These are phyloP conservation scores for Talaromyces sp. DNA, from an alignment of 2,329 filamentous ascomycete genomes.

Conservation along the genomic window DNA sequence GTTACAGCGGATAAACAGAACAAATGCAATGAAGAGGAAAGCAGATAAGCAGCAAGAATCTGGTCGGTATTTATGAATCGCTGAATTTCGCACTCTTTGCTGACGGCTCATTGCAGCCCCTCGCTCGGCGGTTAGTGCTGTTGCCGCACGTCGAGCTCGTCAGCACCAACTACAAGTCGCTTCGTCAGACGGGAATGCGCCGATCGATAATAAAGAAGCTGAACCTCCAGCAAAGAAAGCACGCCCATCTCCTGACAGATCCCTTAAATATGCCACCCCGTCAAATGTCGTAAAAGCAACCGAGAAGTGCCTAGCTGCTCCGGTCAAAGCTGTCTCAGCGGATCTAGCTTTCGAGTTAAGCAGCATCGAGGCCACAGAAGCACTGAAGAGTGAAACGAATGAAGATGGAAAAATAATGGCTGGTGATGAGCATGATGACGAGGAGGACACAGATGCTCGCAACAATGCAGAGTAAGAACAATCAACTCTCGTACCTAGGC, in stretches of 20 bases:
- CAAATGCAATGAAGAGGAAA: slow-evolving; percentile 34
- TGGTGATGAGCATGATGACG: neutral
- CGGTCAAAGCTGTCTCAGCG: neutral
- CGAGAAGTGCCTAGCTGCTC: slow-evolving; percentile 16
- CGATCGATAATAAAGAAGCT: slow-evolving; percentile 21
- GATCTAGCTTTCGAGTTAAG: slow-evolving; percentile 7
- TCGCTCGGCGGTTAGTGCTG: slow-evolving; percentile 33
- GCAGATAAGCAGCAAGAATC: slow-evolving; percentile 36
- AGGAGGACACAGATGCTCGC: neutral
- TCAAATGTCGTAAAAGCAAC: slow-evolving; percentile 23
- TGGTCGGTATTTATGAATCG: slow-evolving; percentile 26
- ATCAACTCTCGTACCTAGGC: neutral
- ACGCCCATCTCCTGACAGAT: slow-evolving; percentile 29
- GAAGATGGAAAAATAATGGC: neutral
- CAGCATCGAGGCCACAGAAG: slow-evolving; percentile 10
- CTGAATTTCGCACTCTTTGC: neutral
- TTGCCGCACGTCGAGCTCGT: slow-evolving; percentile 43
- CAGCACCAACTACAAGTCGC: slow-evolving; percentile 26
- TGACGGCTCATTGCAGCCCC: slow-evolving; percentile 8
- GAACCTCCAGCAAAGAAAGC: slow-evolving; percentile 38
- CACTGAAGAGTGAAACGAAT: neutral
- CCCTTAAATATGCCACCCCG: slow-evolving; percentile 19
- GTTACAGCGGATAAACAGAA: slow-evolving; percentile 1
- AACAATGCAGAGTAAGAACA: slow-evolving; percentile 8
- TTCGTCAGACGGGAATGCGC: slow-evolving; percentile 20